Evolutionary conservation across 257 asterid genomes (phyloP).

Genomic region (Ehretia macrophylla): DNA sequence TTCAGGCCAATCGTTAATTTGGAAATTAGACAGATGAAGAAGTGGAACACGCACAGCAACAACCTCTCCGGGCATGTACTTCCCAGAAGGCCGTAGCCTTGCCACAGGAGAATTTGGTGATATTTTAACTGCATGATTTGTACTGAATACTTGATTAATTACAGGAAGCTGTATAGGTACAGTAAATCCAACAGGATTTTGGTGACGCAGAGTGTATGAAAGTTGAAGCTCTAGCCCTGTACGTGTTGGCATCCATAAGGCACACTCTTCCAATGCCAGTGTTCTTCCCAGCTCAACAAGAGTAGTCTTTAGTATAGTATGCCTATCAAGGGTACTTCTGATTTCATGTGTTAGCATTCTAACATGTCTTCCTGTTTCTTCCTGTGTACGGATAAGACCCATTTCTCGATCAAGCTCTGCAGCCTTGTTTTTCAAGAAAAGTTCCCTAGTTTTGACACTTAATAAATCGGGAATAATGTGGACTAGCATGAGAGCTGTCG

Average conservation of each 20-base stretch:
- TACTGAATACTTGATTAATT: conserved; percentile 68
- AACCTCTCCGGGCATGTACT: conserved; percentile 85
- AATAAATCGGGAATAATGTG: conserved; percentile 93
- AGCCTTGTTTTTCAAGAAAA: conserved; percentile 85
- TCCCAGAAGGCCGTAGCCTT: conserved; percentile 67
- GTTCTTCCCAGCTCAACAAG: conserved; percentile 95
- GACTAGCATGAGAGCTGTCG: conserved; percentile 92
- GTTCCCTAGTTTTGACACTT: conserved; percentile 92
- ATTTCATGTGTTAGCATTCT: conserved; percentile 98
- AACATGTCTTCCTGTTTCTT: conserved; percentile 96
- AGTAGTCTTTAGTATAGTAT: conserved; percentile 85
- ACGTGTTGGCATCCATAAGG: conserved; percentile 97
- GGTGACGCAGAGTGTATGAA: conserved; percentile 88
- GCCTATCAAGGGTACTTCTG: conserved; percentile 96
- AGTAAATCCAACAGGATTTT: conserved; percentile 76
- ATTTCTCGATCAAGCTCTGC: conserved; percentile 96
- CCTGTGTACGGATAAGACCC: conserved; percentile 97
- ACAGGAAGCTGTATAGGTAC: conserved; percentile 88
- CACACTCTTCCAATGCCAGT: conserved; percentile 85
- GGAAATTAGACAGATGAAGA: conserved; percentile 79
- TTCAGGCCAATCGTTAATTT: conserved; percentile 98
- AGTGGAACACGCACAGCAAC: conserved; percentile 96
- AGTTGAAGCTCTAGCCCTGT: conserved; percentile 93
- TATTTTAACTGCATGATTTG: conserved; percentile 69
- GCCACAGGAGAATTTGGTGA: conserved; percentile 90